Base-by-base conservation (phyloP, 345 rosid species). In the Erucastrum elatum region DNA sequence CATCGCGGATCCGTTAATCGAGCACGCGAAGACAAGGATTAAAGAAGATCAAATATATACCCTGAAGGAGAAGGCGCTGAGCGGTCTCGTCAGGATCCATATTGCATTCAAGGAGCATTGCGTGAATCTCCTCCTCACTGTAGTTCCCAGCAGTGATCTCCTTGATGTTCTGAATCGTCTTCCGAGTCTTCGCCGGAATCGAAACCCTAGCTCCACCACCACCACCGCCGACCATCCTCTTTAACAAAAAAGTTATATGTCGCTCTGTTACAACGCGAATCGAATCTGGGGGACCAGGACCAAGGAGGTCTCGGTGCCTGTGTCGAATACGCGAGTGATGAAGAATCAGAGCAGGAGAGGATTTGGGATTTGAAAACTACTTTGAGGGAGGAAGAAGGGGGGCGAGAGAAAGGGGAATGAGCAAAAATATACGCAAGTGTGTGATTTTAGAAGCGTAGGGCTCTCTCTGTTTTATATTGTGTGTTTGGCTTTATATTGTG, bases 1-100 rank as follows among this genome's bases (percentile, higher is more conserved):
- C 34, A 59, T 35, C 8, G 30, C 60, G 81, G 84, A 81, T 81
- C 84, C 68, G 77, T 69, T 51, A 74, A 41, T 15, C 55, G 39
- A 44, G 17, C 10, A 51, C 75, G 34, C 29, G 66, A 34, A 33
- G 25, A 44, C 26, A 60, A 35, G 30, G 49, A 64, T 58, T 13
- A 13, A 27, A 29, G 31, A 77, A 35, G 75, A 81, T 26, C 62
- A 58, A 0, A 11, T 4, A 10, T 15, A 70, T 61, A 94, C 98
- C 96, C 82, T 88, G 91, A 64, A 34, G 71, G 61, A 90, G 92
- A 21, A 94, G 85, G 82, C 85, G 90, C 70, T 92, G 93, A 64
- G 83, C 37, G 61, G 98, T 84, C 85, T 94, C 97, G 64, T 94
- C 88, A 66, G 96, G 98, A 92, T 94, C 91, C 98, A 92, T 92